phyloP scores from a whole-genome alignment of 805 yeast genomes.

The Candida cerambycidarum region DNA sequence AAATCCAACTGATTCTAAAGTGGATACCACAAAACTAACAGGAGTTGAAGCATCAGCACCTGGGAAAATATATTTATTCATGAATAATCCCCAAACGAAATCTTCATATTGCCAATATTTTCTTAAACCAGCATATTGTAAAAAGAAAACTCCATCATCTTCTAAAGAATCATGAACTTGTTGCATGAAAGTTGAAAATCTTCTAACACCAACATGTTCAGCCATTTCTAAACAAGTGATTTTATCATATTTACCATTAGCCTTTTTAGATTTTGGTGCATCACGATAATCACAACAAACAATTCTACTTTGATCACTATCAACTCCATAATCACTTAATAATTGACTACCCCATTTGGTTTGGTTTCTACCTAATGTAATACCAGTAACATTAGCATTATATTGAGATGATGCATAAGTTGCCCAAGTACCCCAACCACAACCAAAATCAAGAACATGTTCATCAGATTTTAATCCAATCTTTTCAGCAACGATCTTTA shows the following conservation, averaged over 20 bases:
- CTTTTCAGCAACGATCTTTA: slow-evolving; percentile 84
- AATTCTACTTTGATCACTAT: slow-evolving; percentile 67
- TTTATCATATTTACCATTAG: slow-evolving; percentile 63
- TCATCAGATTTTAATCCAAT: slow-evolving; percentile 74
- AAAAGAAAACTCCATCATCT: slow-evolving; percentile 84
- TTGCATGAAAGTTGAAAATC: slow-evolving; percentile 68
- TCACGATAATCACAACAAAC: slow-evolving; percentile 89
- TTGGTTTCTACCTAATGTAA: slow-evolving; percentile 87
- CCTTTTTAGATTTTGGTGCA: slow-evolving; percentile 63
- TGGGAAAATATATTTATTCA: slow-evolving; percentile 95
- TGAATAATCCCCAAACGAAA: slow-evolving; percentile 89
- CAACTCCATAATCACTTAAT: slow-evolving; percentile 66
- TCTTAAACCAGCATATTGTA: slow-evolving; percentile 89
- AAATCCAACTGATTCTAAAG: slow-evolving; percentile 80
- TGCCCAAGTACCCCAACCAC: slow-evolving; percentile 96
- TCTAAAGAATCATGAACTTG: slow-evolving; percentile 87
- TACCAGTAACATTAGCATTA: slow-evolving; percentile 86
- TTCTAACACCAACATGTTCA: slow-evolving; percentile 92
- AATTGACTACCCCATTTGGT: slow-evolving; percentile 83
- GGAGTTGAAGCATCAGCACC: slow-evolving; percentile 98
- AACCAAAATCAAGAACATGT: slow-evolving; percentile 77
- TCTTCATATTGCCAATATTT: slow-evolving; percentile 95
- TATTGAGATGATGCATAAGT: slow-evolving; percentile 77
- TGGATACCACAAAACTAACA: slow-evolving; percentile 73
- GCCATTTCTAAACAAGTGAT: slow-evolving; percentile 94